Evolutionary conservation across 2,329 filamentous ascomycete genomes (phyloP).

Genomic region (Clonostachys byssicola): DNA sequence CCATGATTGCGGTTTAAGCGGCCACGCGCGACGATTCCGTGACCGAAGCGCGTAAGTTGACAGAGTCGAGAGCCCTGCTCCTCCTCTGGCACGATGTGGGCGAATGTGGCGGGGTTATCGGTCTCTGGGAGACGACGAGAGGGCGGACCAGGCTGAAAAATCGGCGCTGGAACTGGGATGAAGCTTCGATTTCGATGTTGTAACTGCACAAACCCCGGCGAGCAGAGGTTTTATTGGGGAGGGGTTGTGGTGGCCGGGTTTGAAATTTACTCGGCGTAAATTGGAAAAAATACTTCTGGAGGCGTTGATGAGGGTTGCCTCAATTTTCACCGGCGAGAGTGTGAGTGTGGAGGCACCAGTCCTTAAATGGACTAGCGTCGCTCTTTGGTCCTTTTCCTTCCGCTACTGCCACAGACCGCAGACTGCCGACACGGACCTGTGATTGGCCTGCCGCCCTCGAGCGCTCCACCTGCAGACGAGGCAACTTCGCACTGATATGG

Average conservation of each 20-base stretch:
- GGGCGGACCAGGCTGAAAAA: too few relatives aligned
- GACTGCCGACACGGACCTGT: too few relatives aligned
- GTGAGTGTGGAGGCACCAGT: constrained; percentile 25
- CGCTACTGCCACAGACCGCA: not conserved
- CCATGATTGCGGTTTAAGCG: constrained; percentile 56
- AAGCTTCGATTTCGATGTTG: too few relatives aligned
- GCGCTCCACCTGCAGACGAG: too few relatives aligned
- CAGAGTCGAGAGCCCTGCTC: constrained; percentile 14
- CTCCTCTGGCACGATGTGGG: constrained; percentile 1
- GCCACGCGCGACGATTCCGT: constrained; percentile 40
- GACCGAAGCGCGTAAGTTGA: constrained; percentile 32
- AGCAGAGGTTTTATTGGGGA: constrained; percentile 33
- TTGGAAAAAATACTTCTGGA: constrained; percentile 27
- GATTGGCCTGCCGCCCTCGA: too few relatives aligned
- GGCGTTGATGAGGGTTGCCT: constrained; percentile 33
- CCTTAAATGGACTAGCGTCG: constrained; percentile 12
- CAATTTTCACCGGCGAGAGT: constrained; percentile 33
- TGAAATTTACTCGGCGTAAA: constrained; percentile 36
- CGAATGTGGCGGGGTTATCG: not conserved
- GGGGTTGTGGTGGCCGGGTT: constrained; percentile 23
- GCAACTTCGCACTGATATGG: too few relatives aligned
- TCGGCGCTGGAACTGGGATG: too few relatives aligned
- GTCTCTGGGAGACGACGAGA: too few relatives aligned
- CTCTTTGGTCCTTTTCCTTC: constrained; percentile 4
- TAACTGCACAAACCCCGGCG: constrained; percentile 22